Base-by-base conservation (phyloP, 2,329 filamentous ascomycete species). In the Diaporthe sp. region DNA sequence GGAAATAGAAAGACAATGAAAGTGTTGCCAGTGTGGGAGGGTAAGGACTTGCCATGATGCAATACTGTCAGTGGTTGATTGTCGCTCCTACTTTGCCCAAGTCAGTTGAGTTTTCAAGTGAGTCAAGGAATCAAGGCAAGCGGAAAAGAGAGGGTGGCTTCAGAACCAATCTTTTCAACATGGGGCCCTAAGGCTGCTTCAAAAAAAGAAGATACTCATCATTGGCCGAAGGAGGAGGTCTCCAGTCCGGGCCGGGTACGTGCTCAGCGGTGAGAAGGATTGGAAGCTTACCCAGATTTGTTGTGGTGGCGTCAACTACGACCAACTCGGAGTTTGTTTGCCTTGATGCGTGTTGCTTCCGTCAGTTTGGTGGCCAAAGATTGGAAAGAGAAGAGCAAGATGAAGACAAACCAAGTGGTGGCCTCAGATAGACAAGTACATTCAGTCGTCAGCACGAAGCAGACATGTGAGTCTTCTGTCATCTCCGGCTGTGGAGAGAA, bases 111-210 rank as follows among this genome's bases (percentile, higher is more conserved):
- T 7, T 6, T 12, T 59, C 34, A 13, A 37, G 31, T 5, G 1
- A 1, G n/a, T n/a, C n/a, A n/a, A n/a, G 4, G 22, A 0, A 25
- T 31, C 13, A 59, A 42, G 34, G 19, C 3, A 12, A 22, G 4
- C 0, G 1, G 34, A 8, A 0, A 1, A 39, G 2, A 2, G 22
- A n/a, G 22, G 17, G n/a, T n/a, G 34, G 57, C 5, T 34, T 59
- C 34, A 59, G 34, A 39, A 39, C 2, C 4, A 39, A 39, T 6
- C 7, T 59, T 59, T 37, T 28, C 37, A 62, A 28, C 15, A 28
- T 31, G 3, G 13, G 28, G 59, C 39, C 12, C 37, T 6, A 62
- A 28, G 12, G n/a, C n/a, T 19, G 10, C 13, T 62, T 44, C 59
- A 44, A 28, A 62, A 4, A 2, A 62, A 59, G 22, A 19, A 44